A percentile compares a stretch with the other conserved stretches of the same genome.
Evolutionary conservation across 2,329 filamentous ascomycete genomes (phyloP).

Genomic region (Blumeriella jaapii): DNA sequence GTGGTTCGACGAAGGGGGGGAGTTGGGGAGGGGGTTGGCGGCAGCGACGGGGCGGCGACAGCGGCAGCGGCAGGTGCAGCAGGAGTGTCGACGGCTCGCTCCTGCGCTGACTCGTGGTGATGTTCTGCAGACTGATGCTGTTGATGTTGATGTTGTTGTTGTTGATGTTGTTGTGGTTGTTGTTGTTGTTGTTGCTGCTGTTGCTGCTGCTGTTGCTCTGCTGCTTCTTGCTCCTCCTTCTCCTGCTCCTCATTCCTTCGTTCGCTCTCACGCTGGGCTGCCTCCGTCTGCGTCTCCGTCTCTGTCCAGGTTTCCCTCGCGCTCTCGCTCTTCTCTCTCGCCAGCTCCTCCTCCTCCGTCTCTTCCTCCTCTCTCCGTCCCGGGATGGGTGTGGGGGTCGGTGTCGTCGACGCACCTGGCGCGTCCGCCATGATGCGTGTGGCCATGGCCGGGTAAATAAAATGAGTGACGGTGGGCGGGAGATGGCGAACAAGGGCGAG

Average conservation of each 20-base stretch:
- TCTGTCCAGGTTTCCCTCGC: neutral
- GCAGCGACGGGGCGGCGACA: neutral
- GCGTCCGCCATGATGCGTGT: too few relatives aligned
- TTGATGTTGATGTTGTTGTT: neutral
- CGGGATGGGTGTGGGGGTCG: too few relatives aligned
- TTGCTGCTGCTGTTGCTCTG: neutral
- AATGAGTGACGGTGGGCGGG: too few relatives aligned
- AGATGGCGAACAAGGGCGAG: too few relatives aligned
- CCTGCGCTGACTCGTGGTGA: neutral
- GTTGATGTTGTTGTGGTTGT: neutral
- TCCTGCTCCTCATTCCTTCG: neutral
- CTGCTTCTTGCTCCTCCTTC: neutral
- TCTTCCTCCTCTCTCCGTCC: neutral
- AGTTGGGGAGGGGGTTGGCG: neutral
- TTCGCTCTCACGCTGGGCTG: neutral
- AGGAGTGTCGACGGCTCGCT: neutral
- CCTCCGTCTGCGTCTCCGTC: too few relatives aligned
- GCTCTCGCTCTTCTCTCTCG: neutral
- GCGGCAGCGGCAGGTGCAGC: neutral
- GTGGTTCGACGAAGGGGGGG: conserved; percentile 1
- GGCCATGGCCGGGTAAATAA: too few relatives aligned
- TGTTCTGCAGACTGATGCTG: too few relatives aligned
- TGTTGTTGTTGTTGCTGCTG: neutral
- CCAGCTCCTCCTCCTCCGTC: neutral
- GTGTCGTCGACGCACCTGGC: too few relatives aligned